phyloP scores from a whole-genome alignment of 305 asterid genomes.

The Fraxinus platypoda region DNA sequence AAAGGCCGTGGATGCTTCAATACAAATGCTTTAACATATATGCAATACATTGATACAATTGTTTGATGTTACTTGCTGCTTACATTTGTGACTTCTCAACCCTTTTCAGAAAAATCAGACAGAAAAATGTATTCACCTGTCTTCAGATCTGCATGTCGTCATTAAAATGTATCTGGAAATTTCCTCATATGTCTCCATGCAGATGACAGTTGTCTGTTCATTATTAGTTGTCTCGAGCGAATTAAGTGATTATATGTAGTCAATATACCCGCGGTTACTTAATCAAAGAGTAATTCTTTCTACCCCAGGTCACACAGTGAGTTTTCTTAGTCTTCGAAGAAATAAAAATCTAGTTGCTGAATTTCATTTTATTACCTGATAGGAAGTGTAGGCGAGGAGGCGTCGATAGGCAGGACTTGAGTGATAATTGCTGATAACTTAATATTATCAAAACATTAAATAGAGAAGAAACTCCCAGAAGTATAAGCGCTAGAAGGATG shows the following conservation, averaged over 20 bases:
- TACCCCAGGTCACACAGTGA: not conserved
- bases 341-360: not conserved
- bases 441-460: not conserved
- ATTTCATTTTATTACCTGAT: not conserved
- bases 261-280: not conserved
- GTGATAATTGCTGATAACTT: not conserved
- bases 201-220: not conserved
- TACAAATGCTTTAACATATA: not conserved
- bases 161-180: not conserved
- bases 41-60: not conserved
- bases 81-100: not conserved
- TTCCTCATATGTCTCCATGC: not conserved
- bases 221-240: not conserved
- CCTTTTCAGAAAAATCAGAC: not conserved
- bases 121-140: not conserved
- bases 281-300: not conserved
- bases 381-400: not conserved
- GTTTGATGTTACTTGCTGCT: slow-evolving; percentile 3
- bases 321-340: not conserved
- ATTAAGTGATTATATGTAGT: not conserved
- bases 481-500: not conserved
- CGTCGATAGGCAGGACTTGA: not conserved
- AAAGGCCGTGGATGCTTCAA: not conserved
- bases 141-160: not conserved
- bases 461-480: not conserved